Conservation (phyloP, 2,329 filamentous ascomycete genomes). For the Calonectria pseudoreteaudii region DNA sequence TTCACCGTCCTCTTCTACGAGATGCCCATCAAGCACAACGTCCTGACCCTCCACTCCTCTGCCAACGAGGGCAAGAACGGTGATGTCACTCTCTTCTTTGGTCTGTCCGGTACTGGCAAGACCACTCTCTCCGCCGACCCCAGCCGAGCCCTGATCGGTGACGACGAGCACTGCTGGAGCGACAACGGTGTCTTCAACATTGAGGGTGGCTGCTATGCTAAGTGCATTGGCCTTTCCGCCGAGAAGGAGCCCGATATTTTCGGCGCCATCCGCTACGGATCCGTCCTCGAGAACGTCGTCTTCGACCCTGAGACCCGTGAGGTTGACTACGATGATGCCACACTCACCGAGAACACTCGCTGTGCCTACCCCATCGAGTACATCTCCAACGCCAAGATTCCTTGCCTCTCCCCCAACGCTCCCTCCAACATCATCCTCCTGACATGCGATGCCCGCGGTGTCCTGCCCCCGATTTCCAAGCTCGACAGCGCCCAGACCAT, state of each 20-base stretch:
- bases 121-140: conserved; percentile 97
- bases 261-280: conserved; percentile 94
- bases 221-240: conserved; percentile 95
- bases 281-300: conserved; percentile 98
- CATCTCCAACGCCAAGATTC: conserved; percentile 98
- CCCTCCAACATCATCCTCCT: conserved; percentile 98
- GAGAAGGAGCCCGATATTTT: conserved; percentile 99
- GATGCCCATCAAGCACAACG: conserved; percentile 99
- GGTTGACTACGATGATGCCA: conserved; percentile 95
- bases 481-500: conserved; percentile 95
- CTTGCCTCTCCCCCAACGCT: conserved; percentile 87
- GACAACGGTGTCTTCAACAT: conserved; percentile 99
- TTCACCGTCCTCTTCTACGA: conserved; percentile 99
- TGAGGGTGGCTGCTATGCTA: conserved; percentile 99
- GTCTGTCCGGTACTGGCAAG: conserved; percentile 98
- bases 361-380: conserved; percentile 99
- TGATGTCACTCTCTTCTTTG: conserved; percentile 99
- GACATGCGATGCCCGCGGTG: conserved; percentile 97
- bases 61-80: conserved; percentile 96
- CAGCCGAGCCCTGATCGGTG: conserved; percentile 95
- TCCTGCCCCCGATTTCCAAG: conserved; percentile 97
- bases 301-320: conserved; percentile 88
- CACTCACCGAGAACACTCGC: conserved; percentile 97
- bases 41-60: conserved; percentile 97
- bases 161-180: conserved; percentile 99